A percentile compares a stretch with the other conserved stretches of the same genome.
phyloP scores from a whole-genome alignment of 345 rosid species.

The Crucihimalaya himalaica region DNA sequence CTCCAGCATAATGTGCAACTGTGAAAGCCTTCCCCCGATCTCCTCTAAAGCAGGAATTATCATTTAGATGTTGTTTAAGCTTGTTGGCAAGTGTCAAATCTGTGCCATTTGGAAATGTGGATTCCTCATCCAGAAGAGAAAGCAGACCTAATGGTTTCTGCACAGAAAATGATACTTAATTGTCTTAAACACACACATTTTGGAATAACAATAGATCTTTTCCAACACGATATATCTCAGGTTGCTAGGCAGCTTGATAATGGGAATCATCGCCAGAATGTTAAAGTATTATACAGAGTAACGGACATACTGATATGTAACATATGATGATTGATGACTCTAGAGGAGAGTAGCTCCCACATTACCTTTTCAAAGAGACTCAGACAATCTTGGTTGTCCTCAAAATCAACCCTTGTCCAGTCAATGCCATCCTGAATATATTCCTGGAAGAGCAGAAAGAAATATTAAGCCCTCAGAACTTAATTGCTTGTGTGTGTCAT shows the following conservation, averaged over 20 bases:
- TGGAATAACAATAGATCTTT: not conserved
- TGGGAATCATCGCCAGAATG: not conserved
- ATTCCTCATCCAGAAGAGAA: slow-evolving; percentile 93
- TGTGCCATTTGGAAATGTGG: slow-evolving; percentile 93
- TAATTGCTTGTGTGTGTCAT: not conserved
- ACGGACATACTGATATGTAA: not conserved
- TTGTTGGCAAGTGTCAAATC: slow-evolving; percentile 94
- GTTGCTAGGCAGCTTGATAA: slow-evolving; percentile 20
- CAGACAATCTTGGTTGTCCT: slow-evolving; percentile 95
- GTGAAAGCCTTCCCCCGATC: slow-evolving; percentile 76
- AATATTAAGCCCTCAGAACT: slow-evolving; percentile 14
- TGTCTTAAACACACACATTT: slow-evolving; percentile 10
- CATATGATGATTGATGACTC: not conserved
- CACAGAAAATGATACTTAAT: slow-evolving; percentile 29
- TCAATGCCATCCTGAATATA: slow-evolving; percentile 97
- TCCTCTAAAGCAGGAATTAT: slow-evolving; percentile 75
- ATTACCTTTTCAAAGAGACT: slow-evolving; percentile 95
- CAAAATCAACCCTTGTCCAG: slow-evolving; percentile 95
- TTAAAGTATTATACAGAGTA: slow-evolving; percentile 10
- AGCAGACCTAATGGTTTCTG: slow-evolving; percentile 95
- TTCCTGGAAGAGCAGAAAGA: slow-evolving; percentile 55
- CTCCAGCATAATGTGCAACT: slow-evolving; percentile 91
- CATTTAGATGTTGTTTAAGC: slow-evolving; percentile 79
- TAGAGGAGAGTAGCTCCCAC: not conserved
- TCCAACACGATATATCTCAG: not conserved